Conservation (phyloP, 2,329 filamentous ascomycete species). For the Knoxdaviesia capensis region DNA sequence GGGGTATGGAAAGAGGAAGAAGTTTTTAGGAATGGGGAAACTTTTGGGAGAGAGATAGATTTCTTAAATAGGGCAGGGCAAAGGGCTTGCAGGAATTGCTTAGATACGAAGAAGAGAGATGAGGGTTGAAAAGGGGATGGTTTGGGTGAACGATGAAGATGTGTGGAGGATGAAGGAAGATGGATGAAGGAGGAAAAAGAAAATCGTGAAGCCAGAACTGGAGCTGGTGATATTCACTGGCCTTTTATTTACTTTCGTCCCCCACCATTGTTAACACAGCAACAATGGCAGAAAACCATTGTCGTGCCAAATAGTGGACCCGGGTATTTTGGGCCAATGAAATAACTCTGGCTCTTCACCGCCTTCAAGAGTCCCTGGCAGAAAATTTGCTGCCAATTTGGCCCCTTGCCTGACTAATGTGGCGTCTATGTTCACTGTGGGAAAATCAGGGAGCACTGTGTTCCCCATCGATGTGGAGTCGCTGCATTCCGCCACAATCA, state of each 20-base stretch:
- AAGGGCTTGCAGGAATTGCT: slow-evolving; percentile 8
- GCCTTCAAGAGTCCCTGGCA: not conserved
- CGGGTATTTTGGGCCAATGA: not conserved
- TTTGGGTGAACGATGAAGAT: not conserved
- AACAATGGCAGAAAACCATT: slow-evolving; percentile 1
- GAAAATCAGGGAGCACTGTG: no score
- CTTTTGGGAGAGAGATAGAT: not conserved
- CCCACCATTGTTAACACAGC: slow-evolving; percentile 11
- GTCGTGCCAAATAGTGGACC: not conserved
- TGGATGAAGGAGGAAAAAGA: no score
- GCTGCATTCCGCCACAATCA: no score
- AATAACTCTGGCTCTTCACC: not conserved
- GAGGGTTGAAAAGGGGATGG: slow-evolving; percentile 5
- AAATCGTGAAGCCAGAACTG: not conserved
- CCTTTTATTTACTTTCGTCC: slow-evolving; percentile 25
- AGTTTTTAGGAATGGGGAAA: no score
- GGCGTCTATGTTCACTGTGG: no score
- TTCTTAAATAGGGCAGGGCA: slow-evolving; percentile 7
- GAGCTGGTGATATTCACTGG: not conserved
- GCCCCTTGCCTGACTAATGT: no score
- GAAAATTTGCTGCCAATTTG: no score
- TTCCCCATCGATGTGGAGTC: no score
- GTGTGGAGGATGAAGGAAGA: not conserved
- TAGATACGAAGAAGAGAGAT: slow-evolving; percentile 8
- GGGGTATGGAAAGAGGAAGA: no score